A percentile compares a stretch with the other conserved stretches of the same genome.
Conservation (phyloP, 2,329 filamentous ascomycete species). For the Basipetospora chlamydospora region DNA sequence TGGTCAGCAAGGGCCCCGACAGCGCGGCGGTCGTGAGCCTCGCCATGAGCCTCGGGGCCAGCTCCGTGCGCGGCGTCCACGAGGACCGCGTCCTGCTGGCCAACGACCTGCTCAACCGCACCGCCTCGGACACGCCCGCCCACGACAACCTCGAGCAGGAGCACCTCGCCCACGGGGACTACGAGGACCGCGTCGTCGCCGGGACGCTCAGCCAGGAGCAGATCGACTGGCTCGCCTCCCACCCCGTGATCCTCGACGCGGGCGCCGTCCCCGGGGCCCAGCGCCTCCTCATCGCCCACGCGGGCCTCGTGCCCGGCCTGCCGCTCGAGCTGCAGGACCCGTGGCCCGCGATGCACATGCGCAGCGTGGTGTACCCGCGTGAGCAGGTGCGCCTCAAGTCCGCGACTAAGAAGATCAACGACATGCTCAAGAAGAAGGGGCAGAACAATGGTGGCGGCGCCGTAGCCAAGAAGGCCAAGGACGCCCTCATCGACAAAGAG, state of each 20-base stretch:
- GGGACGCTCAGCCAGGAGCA: slow-evolving; percentile 42
- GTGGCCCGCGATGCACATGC: slow-evolving; percentile 83
- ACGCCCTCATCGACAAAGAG: slow-evolving; percentile 7
- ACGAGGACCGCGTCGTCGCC: slow-evolving; percentile 36
- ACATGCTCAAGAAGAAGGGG: slow-evolving; percentile 10
- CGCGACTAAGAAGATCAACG: slow-evolving; percentile 12
- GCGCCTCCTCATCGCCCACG: slow-evolving; percentile 60
- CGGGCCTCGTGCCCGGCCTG: slow-evolving; percentile 66
- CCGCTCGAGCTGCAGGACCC: slow-evolving; percentile 58
- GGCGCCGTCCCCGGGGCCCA: slow-evolving; percentile 38
- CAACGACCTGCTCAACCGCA: slow-evolving; percentile 24
- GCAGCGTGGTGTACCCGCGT: slow-evolving; percentile 49
- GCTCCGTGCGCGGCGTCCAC: slow-evolving; percentile 80
- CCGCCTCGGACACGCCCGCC: slow-evolving; percentile 13
- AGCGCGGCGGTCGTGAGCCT: slow-evolving; percentile 63
- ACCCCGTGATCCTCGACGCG: slow-evolving; percentile 65
- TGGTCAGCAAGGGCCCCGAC: slow-evolving; percentile 78
- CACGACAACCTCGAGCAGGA: slow-evolving; percentile 13
- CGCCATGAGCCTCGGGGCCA: slow-evolving; percentile 58
- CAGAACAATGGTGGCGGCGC: slow-evolving; percentile 6
- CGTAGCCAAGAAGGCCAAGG: slow-evolving; percentile 6
- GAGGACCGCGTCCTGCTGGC: slow-evolving; percentile 73
- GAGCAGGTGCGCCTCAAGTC: slow-evolving; percentile 20
- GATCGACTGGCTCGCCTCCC: slow-evolving; percentile 51
- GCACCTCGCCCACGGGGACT: slow-evolving; percentile 18